Evolutionary conservation across 495 filamentous ascomycete species (phyloP).

Genomic region (Hypoxylon rickii): DNA sequence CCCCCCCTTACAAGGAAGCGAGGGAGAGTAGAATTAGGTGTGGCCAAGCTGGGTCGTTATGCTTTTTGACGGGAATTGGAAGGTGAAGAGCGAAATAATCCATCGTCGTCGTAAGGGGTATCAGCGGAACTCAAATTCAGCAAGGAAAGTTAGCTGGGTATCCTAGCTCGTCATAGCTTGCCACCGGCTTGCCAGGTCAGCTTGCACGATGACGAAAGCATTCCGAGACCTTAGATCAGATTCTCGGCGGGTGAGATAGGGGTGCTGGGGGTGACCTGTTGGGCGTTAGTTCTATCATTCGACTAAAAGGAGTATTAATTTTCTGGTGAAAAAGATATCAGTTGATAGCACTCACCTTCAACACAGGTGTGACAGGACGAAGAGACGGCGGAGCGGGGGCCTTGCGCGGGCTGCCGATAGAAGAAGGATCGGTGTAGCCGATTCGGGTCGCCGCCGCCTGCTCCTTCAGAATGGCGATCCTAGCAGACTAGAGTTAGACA

Average conservation of each 20-base stretch:
- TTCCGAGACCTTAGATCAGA: conserved; percentile 16
- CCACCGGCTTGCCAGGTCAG: no score
- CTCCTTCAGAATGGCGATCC: conserved; percentile 46
- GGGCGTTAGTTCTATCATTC: neutral
- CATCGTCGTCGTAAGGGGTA: no score
- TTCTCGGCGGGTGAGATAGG: conserved; percentile 30
- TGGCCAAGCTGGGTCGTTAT: no score
- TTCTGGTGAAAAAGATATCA: no score
- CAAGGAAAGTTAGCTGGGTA: no score
- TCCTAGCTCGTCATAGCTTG: no score
- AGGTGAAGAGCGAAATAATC: no score
- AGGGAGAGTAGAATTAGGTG: no score
- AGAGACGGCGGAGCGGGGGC: conserved; percentile 30
- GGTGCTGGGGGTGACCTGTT: conserved; percentile 21
- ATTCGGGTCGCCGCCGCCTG: conserved; percentile 47
- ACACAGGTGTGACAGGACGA: conserved; percentile 14
- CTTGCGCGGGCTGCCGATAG: conserved; percentile 34
- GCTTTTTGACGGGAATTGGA: no score
- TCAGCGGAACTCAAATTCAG: no score
- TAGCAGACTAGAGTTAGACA: conserved; percentile 12
- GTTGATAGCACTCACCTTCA: conserved; percentile 26
- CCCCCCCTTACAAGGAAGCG: neutral
- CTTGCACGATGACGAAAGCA: no score
- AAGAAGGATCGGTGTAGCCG: conserved; percentile 31
- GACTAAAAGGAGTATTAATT: no score